A percentile compares a stretch with the other conserved stretches of the same genome.
Evolutionary conservation across 805 yeast species (phyloP).

Genomic region (Jamesozyma hellenica): DNA sequence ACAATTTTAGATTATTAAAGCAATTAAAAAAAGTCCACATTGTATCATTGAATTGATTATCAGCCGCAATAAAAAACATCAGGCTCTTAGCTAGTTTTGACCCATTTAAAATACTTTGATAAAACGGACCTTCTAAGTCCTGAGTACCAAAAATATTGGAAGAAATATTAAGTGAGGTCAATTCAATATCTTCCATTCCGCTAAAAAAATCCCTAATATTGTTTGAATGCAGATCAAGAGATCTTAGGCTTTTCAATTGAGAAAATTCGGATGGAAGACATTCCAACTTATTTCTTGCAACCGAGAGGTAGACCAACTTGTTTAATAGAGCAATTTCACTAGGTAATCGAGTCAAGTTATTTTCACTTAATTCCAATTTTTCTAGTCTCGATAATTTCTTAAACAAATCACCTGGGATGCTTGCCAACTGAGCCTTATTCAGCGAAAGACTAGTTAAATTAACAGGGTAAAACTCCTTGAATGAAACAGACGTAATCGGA

Average conservation of each 20-base stretch:
- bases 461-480: conserved; percentile 39
- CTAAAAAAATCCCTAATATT: conserved; percentile 61
- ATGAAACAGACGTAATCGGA: conserved; percentile 52
- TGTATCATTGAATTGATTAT: conserved; percentile 73
- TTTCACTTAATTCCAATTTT: conserved; percentile 65
- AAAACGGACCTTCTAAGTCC: conserved; percentile 20
- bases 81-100: conserved; percentile 40
- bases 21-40: conserved; percentile 58
- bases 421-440: conserved; percentile 71
- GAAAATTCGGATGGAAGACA: conserved; percentile 60
- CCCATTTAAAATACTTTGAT: conserved; percentile 37
- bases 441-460: conserved; percentile 64
- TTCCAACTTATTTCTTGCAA: conserved; percentile 65
- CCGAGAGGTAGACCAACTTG: conserved; percentile 55
- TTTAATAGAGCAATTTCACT: conserved; percentile 49
- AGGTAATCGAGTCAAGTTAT: conserved; percentile 72
- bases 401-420: conserved; percentile 57
- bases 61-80: conserved; percentile 56
- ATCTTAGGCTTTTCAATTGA: conserved; percentile 45
- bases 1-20: conserved; percentile 44
- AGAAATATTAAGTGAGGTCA: conserved; percentile 56
- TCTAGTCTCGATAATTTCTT: conserved; percentile 55
- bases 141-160: conserved; percentile 50
- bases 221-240: conserved; percentile 75
- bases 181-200: conserved; percentile 56